Conservation (phyloP, 257 asterid genomes). For the Ocimum tenuiflorum region DNA sequence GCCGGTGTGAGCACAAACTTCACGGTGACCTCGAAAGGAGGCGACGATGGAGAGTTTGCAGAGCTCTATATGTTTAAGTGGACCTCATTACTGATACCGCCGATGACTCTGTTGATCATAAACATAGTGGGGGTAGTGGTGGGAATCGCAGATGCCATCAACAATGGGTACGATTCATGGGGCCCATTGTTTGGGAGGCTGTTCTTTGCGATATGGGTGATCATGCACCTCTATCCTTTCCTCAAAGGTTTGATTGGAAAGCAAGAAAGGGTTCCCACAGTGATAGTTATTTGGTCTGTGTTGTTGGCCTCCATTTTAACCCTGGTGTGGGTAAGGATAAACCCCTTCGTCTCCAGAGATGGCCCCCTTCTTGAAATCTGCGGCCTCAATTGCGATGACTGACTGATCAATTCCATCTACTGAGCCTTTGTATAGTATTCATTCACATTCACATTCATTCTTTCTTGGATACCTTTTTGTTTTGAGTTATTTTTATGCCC, state of each 20-base stretch:
- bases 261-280: slow-evolving; percentile 71
- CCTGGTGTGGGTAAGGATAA: slow-evolving; percentile 76
- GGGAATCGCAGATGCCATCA: slow-evolving; percentile 69
- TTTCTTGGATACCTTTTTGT: slow-evolving; percentile 23
- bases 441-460: slow-evolving; percentile 29
- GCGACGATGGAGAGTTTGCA: slow-evolving; percentile 64
- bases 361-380: slow-evolving; percentile 78
- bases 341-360: slow-evolving; percentile 79
- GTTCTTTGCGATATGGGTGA: slow-evolving; percentile 80
- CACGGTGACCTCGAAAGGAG: slow-evolving; percentile 85
- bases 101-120: slow-evolving; percentile 59
- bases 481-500: slow-evolving; percentile 1
- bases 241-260: slow-evolving; percentile 76
- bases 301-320: slow-evolving; percentile 67
- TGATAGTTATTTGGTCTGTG: slow-evolving; percentile 81
- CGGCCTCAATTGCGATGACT: slow-evolving; percentile 68
- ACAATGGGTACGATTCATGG: slow-evolving; percentile 90
- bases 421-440: slow-evolving; percentile 5
- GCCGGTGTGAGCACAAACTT: slow-evolving; percentile 81
- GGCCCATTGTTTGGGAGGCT: slow-evolving; percentile 75
- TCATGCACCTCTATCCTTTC: slow-evolving; percentile 85
- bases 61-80: slow-evolving; percentile 80
- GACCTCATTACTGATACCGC: slow-evolving; percentile 71
- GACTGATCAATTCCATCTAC: slow-evolving; percentile 4
- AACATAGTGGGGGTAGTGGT: slow-evolving; percentile 72